phyloP scores from a whole-genome alignment of 805 yeast genomes.

The Barnettozyma sp. region DNA sequence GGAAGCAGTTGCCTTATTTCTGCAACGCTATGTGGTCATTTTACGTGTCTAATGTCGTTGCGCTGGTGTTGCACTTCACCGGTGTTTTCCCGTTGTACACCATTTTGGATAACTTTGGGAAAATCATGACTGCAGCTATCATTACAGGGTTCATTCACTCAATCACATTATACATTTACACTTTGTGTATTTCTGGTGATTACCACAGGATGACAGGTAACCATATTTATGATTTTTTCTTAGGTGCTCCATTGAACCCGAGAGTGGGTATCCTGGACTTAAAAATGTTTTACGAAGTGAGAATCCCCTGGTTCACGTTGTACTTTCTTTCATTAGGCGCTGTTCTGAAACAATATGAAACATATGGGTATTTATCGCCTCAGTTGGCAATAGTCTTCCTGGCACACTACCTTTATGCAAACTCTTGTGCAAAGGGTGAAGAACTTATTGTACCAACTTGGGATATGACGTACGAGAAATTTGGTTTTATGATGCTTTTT shows the following conservation, averaged over 20 bases:
- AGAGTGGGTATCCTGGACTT: conserved; percentile 87
- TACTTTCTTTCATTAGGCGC: conserved; percentile 71
- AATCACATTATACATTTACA: conserved; percentile 60
- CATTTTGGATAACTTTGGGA: conserved; percentile 77
- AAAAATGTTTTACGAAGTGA: conserved; percentile 96
- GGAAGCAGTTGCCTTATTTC: conserved; percentile 79
- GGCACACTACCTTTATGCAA: conserved; percentile 93
- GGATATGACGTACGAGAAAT: conserved; percentile 99
- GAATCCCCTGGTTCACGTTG: conserved; percentile 93
- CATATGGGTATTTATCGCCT: conserved; percentile 70
- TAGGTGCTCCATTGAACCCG: conserved; percentile 99
- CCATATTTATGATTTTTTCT: conserved; percentile 81
- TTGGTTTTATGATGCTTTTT: conserved; percentile 97
- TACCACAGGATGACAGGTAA: conserved; percentile 91
- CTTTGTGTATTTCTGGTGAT: conserved; percentile 59
- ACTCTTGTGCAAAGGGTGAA: conserved; percentile 97
- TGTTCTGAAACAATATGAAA: conserved; percentile 71
- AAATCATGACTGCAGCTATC: conserved; percentile 90
- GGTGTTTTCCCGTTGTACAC: conserved; percentile 69
- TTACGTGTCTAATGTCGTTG: conserved; percentile 57
- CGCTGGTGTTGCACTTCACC: conserved; percentile 59
- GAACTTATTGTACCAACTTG: conserved; percentile 96
- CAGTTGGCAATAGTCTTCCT: conserved; percentile 67
- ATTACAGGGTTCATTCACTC: conserved; percentile 67
- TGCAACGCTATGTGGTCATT: conserved; percentile 89